Percentiles rank a stretch among this genome's conserved stretches.
phyloP scores from a whole-genome alignment of 2,329 filamentous ascomycete species.

The Alternaria consortialis region DNA sequence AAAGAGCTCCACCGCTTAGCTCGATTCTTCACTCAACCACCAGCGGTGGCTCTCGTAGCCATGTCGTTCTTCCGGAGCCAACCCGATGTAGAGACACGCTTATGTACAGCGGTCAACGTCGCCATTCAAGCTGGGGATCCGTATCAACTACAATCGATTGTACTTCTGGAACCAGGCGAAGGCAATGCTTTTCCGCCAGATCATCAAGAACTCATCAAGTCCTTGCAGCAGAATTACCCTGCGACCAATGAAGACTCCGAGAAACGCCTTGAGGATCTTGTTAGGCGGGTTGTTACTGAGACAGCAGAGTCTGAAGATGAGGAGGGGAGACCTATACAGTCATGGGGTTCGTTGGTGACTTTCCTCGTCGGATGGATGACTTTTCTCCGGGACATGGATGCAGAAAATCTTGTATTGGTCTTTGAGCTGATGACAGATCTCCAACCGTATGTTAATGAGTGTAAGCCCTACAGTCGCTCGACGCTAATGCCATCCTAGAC shows the following conservation, averaged over 20 bases:
- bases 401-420: slow-evolving; percentile 76
- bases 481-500: slow-evolving; percentile 53
- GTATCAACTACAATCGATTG: slow-evolving; percentile 36
- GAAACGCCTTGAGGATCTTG: slow-evolving; percentile 35
- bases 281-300: slow-evolving; percentile 52
- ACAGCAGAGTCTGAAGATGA: slow-evolving; percentile 63
- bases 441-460: slow-evolving; percentile 68
- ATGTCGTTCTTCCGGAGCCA: slow-evolving; percentile 36
- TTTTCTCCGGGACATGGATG: slow-evolving; percentile 82
- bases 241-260: slow-evolving; percentile 27
- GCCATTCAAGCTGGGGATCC: slow-evolving; percentile 37
- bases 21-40: slow-evolving; percentile 19
- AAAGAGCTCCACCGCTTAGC: slow-evolving; percentile 17
- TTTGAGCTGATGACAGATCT: slow-evolving; percentile 78
- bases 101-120: slow-evolving; percentile 40
- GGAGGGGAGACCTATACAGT: slow-evolving; percentile 64
- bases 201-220: slow-evolving; percentile 41
- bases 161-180: slow-evolving; percentile 39
- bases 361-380: slow-evolving; percentile 84
- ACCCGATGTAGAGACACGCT: slow-evolving; percentile 35
- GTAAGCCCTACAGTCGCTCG: background rate
- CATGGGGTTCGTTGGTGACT: slow-evolving; percentile 78
- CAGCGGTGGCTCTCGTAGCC: slow-evolving; percentile 15
- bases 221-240: slow-evolving; percentile 37
- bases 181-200: slow-evolving; percentile 31